Percentiles rank a stretch among this genome's conserved stretches.
Conservation (phyloP, 129 eudicot species). For the Escallonia herrerae region DNA sequence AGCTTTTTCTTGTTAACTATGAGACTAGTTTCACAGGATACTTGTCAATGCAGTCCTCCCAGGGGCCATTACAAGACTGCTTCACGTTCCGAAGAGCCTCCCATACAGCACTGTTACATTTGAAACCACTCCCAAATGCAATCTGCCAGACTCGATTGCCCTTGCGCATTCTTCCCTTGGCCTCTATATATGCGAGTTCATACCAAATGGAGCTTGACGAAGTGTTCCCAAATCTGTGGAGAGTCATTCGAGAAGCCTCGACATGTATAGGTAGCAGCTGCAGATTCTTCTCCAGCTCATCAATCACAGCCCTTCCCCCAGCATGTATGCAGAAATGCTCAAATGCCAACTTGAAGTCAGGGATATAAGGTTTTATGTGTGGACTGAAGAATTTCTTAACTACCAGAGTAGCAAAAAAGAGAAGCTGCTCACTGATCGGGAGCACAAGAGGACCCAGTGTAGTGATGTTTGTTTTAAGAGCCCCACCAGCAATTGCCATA, state of each 20-base stretch:
- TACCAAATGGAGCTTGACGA: constrained; percentile 83
- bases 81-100: constrained; percentile 55
- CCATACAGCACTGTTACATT: constrained; percentile 81
- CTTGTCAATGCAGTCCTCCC: constrained; percentile 67
- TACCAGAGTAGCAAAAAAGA: constrained; percentile 53
- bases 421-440: constrained; percentile 70
- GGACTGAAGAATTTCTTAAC: constrained; percentile 42
- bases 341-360: constrained; percentile 67
- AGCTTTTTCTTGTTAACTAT: constrained; percentile 5
- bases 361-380: constrained; percentile 56
- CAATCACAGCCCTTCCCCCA: constrained; percentile 77
- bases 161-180: constrained; percentile 53
- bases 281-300: constrained; percentile 71
- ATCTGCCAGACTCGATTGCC: constrained; percentile 75
- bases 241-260: constrained; percentile 74
- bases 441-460: constrained; percentile 70
- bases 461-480: constrained; percentile 65
- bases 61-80: constrained; percentile 44
- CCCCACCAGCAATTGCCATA: constrained; percentile 78
- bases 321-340: constrained; percentile 84
- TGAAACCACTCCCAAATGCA: constrained; percentile 76
- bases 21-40: constrained; percentile 55
- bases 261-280: constrained; percentile 49
- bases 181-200: constrained; percentile 60
- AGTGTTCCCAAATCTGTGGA: constrained; percentile 71